Evolutionary conservation across 1,284 basidiomycete genomes (phyloP).

Genomic region (Leucoagaricus sp.): DNA sequence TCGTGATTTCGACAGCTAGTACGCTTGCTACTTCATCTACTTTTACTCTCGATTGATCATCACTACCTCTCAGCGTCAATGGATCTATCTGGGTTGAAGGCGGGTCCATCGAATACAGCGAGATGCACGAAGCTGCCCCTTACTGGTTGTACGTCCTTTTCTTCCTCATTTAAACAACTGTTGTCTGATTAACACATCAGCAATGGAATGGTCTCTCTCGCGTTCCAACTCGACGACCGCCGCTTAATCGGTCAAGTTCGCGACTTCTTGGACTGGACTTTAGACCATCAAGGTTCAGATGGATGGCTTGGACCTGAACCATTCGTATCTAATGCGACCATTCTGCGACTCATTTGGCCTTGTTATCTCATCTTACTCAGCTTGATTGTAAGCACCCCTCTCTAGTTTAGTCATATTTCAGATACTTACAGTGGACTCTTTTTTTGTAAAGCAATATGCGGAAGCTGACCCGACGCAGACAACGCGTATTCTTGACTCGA

Average conservation of each 20-base stretch:
- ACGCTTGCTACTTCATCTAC: too few relatives aligned
- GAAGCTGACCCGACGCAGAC: conserved; percentile 39
- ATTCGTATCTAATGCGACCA: conserved; percentile 32
- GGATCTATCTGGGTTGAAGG: conserved; percentile 43
- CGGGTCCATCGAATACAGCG: conserved; percentile 41
- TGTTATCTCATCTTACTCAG: conserved; percentile 40
- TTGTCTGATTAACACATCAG: conserved; percentile 20
- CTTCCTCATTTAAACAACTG: too few relatives aligned
- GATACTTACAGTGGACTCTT: too few relatives aligned
- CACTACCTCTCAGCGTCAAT: conserved; percentile 29
- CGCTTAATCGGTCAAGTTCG: conserved; percentile 37
- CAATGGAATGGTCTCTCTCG: conserved; percentile 39
- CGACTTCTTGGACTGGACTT: conserved; percentile 39
- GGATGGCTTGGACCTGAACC: conserved; percentile 43
- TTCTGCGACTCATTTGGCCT: conserved; percentile 40
- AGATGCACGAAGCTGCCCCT: conserved; percentile 42
- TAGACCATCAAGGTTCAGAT: conserved; percentile 35
- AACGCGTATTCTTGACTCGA: conserved; percentile 34
- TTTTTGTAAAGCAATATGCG: conserved; percentile 38
- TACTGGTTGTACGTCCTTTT: conserved; percentile 49
- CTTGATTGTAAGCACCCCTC: conserved; percentile 35
- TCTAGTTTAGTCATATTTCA: not conserved
- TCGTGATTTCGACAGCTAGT: conserved; percentile 40
- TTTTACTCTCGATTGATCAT: not conserved
- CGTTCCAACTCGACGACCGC: conserved; percentile 37